Percentiles rank a stretch among this genome's conserved stretches.
Evolutionary conservation across 306 rosid genomes (phyloP).

Genomic region (Glycyrrhiza uralensis): DNA sequence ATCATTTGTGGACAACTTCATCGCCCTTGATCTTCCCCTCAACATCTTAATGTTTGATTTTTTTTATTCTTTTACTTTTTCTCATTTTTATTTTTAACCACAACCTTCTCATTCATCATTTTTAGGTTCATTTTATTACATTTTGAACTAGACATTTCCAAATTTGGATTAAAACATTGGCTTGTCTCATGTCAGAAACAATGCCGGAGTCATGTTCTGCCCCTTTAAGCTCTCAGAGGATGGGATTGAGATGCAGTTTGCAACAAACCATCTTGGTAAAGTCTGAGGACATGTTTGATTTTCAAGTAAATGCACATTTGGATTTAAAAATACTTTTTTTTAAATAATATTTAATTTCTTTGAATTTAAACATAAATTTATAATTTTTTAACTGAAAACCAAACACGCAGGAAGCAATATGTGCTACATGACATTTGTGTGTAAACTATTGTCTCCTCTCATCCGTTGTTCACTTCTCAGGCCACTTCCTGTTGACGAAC

Average conservation of each 20-base stretch:
- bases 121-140: neutral
- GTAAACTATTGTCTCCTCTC: neutral
- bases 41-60: conserved; percentile 68
- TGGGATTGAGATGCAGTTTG: conserved; percentile 84
- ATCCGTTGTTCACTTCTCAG: conserved; percentile 29
- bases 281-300: neutral
- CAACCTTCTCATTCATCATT: neutral
- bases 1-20: conserved; percentile 58
- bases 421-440: neutral
- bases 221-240: conserved; percentile 77
- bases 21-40: conserved; percentile 77
- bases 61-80: neutral
- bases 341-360: too few relatives aligned
- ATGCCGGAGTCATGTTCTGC: conserved; percentile 97
- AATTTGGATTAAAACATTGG: neutral
- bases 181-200: conserved; percentile 62
- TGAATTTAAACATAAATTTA: too few relatives aligned
- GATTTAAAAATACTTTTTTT: too few relatives aligned
- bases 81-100: neutral
- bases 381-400: too few relatives aligned
- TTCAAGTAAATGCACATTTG: too few relatives aligned
- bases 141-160: neutral
- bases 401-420: neutral
- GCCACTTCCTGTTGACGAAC: conserved; percentile 75
- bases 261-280: conserved; percentile 85